phyloP scores from a whole-genome alignment of 2,329 filamentous ascomycete genomes.

The Alternaria viburni region DNA sequence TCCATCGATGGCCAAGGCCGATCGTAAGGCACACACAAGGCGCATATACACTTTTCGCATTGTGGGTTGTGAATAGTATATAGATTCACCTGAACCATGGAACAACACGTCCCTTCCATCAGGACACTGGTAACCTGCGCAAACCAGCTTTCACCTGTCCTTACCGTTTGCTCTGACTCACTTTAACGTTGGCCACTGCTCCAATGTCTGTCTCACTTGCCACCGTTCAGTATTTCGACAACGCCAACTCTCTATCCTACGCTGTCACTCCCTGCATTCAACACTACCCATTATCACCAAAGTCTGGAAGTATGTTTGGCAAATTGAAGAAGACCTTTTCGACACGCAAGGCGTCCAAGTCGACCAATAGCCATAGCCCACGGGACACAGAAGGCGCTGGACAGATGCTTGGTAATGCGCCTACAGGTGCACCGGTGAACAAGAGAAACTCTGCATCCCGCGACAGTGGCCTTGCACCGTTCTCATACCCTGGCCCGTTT shows the following conservation, averaged over 20 bases:
- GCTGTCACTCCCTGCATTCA: neutral
- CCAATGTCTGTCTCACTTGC: conserved; percentile 21
- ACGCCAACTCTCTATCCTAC: conserved; percentile 1
- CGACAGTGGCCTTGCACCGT: conserved; percentile 24
- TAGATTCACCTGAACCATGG: neutral
- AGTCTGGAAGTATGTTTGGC: conserved; percentile 14
- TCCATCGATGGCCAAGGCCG: neutral
- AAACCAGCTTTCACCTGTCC: conserved; percentile 3
- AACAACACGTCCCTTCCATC: neutral
- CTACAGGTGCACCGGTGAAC: conserved; percentile 4
- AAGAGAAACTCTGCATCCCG: conserved; percentile 15
- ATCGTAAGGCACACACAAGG: neutral
- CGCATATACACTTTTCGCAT: neutral
- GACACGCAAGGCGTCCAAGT: conserved; percentile 17
- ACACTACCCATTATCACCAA: conserved; percentile 4
- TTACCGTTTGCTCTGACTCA: conserved; percentile 5
- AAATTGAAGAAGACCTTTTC: conserved; percentile 23
- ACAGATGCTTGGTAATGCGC: neutral
- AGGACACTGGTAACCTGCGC: neutral
- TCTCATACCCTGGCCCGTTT: conserved; percentile 23
- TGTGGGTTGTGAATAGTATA: neutral
- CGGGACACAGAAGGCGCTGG: conserved; percentile 4
- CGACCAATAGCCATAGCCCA: conserved; percentile 5
- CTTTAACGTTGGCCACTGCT: conserved; percentile 1
- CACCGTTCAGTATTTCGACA: neutral